A percentile compares a stretch with the other conserved stretches of the same genome.
Conservation (phyloP, 139 green algal species). For the Helicosporidium sp. region DNA sequence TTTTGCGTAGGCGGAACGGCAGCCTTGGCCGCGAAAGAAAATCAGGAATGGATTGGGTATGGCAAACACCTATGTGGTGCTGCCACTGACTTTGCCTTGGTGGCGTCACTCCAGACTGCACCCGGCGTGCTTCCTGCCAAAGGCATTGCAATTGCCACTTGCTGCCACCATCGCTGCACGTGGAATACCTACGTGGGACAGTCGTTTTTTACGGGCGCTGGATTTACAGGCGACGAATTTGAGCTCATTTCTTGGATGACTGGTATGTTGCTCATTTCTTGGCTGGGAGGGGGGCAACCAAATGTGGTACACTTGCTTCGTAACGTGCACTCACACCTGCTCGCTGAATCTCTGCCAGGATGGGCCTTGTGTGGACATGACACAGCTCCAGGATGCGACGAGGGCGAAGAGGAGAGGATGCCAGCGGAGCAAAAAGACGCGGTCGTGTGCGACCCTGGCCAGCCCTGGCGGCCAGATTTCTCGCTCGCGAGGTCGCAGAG, state of each 20-base stretch:
- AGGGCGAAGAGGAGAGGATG: not conserved
- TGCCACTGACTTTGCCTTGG: slow-evolving; percentile 52
- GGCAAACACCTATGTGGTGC: slow-evolving; percentile 66
- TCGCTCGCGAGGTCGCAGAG: slow-evolving; percentile 2
- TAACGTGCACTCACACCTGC: no score
- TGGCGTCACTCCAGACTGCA: not conserved
- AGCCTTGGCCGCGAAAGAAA: not conserved
- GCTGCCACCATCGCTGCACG: slow-evolving; percentile 64
- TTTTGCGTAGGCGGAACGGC: slow-evolving; percentile 14
- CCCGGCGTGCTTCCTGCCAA: no score
- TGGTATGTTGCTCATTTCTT: slow-evolving; percentile 5
- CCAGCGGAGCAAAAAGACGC: not conserved
- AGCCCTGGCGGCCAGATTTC: slow-evolving; percentile 4
- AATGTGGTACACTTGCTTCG: not conserved
- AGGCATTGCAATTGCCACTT: no score
- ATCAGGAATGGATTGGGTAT: slow-evolving; percentile 37
- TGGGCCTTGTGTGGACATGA: slow-evolving; percentile 58
- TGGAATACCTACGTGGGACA: slow-evolving; percentile 53
- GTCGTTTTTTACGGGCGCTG: slow-evolving; percentile 20
- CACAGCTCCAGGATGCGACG: slow-evolving; percentile 12
- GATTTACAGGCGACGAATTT: slow-evolving; percentile 47
- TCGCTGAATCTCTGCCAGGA: slow-evolving; percentile 13
- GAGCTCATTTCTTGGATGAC: slow-evolving; percentile 54
- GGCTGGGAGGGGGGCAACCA: not conserved
- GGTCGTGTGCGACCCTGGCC: not conserved